phyloP scores from a whole-genome alignment of 2,329 filamentous ascomycete genomes.

The Ophiocordyceps sinensis region DNA sequence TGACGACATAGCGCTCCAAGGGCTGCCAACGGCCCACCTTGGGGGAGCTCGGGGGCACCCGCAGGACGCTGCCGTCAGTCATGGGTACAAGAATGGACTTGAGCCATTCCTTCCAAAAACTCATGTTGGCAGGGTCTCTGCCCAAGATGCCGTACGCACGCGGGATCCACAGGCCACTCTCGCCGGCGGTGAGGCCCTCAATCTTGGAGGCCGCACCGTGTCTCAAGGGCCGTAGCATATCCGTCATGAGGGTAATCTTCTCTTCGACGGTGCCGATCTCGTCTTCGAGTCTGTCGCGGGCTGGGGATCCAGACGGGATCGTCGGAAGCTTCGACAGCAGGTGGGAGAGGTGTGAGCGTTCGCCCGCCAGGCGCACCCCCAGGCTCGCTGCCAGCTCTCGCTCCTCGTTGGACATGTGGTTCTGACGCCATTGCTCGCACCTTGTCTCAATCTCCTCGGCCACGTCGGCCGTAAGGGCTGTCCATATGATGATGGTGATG shows the following conservation, averaged over 20 bases:
- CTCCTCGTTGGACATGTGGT: constrained; percentile 81
- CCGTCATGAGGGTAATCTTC: constrained; percentile 93
- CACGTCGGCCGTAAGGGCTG: constrained; percentile 65
- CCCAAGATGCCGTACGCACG: constrained; percentile 87
- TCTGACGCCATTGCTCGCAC: constrained; percentile 74
- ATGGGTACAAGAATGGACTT: constrained; percentile 89
- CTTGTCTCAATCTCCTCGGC: constrained; percentile 72
- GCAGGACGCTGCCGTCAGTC: constrained; percentile 71
- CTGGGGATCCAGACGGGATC: constrained; percentile 64
- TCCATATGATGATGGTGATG: constrained; percentile 85
- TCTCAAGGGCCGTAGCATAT: constrained; percentile 79
- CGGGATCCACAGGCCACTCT: constrained; percentile 92
- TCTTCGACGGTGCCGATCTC: constrained; percentile 93
- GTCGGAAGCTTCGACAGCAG: constrained; percentile 71
- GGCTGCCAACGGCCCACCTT: constrained; percentile 92
- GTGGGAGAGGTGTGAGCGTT: constrained; percentile 80
- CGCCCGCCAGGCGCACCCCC: constrained; percentile 71
- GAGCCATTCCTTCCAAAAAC: constrained; percentile 98
- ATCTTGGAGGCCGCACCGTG: constrained; percentile 96
- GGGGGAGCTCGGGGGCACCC: constrained; percentile 78
- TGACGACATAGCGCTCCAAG: constrained; percentile 90
- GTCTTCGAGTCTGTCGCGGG: constrained; percentile 75
- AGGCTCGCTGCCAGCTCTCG: constrained; percentile 83
- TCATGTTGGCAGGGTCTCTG: constrained; percentile 65
- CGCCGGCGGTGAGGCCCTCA: constrained; percentile 85